Conservation (phyloP, 2,329 filamentous ascomycete genomes). For the Capronia epimyces region DNA sequence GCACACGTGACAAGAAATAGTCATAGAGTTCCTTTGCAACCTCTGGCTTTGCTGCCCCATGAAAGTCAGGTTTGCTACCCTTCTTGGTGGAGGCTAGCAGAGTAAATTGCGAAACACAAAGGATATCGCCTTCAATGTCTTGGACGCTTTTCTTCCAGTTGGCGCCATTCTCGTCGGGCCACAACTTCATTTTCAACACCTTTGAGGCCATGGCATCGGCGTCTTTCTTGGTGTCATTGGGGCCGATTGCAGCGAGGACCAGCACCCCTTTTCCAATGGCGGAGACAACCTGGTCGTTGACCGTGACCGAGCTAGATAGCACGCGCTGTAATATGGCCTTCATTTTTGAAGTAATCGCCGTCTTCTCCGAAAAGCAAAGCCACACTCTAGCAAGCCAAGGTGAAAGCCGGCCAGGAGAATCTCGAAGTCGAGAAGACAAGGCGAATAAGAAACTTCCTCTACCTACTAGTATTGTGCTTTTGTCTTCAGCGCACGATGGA, state of each 20-base stretch:
- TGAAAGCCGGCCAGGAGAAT: not conserved
- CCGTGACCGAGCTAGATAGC: conserved; percentile 88
- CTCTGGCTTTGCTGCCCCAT: conserved; percentile 72
- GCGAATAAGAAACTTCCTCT: not conserved
- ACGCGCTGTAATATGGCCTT: conserved; percentile 88
- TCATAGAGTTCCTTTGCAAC: conserved; percentile 78
- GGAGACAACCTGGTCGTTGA: conserved; percentile 84
- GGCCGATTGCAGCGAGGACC: conserved; percentile 85
- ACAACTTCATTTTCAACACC: conserved; percentile 82
- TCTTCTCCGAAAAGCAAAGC: not conserved
- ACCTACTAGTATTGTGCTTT: not conserved
- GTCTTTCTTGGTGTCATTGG: conserved; percentile 84
- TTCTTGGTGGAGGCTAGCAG: conserved; percentile 90
- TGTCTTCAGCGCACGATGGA: no score
- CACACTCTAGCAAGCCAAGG: not conserved
- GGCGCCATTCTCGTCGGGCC: conserved; percentile 71
- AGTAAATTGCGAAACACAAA: conserved; percentile 98
- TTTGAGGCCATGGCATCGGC: conserved; percentile 77
- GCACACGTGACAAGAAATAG: conserved; percentile 72
- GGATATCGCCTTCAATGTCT: conserved; percentile 82
- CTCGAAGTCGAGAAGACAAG: not conserved
- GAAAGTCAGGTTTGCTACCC: conserved; percentile 91
- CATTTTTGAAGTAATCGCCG: conserved; percentile 6
- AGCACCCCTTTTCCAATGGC: conserved; percentile 85
- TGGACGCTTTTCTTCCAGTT: conserved; percentile 88